Evolutionary conservation across 306 rosid genomes (phyloP).

Genomic region (Crotalaria pallida): DNA sequence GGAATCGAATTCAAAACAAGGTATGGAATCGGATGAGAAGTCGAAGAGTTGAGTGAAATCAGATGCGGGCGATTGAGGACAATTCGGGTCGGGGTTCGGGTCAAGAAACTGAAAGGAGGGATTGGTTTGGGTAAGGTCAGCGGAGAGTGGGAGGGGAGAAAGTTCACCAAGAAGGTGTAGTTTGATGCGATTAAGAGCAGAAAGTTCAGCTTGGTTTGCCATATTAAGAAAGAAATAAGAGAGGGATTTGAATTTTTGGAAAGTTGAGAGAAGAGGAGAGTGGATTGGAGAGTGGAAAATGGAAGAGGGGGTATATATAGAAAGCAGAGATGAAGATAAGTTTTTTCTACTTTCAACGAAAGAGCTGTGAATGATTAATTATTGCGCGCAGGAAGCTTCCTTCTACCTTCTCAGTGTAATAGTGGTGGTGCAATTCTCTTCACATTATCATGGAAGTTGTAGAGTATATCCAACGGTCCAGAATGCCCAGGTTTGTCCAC

Average conservation of each 20-base stretch:
- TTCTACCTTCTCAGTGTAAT: not conserved
- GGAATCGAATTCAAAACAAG: slow-evolving; percentile 22
- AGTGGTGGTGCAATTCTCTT: too few species aligned
- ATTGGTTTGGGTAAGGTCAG: not conserved
- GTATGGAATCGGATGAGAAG: not conserved
- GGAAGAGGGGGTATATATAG: not conserved
- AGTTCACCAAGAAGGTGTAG: slow-evolving; percentile 53
- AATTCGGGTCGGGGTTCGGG: slow-evolving; percentile 4
- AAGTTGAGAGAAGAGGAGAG: slow-evolving; percentile 13
- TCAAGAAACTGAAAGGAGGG: not conserved
- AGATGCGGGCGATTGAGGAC: slow-evolving; percentile 27
- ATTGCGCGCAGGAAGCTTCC: slow-evolving; percentile 27
- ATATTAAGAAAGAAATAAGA: slow-evolving; percentile 5
- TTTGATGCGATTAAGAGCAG: slow-evolving; percentile 47
- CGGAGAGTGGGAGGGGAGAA: slow-evolving; percentile 43
- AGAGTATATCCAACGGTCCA: not conserved
- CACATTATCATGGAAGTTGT: not conserved
- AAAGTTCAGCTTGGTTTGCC: slow-evolving; percentile 33
- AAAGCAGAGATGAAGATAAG: not conserved
- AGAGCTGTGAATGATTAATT: not conserved
- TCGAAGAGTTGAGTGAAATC: slow-evolving; percentile 8
- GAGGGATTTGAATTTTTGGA: not conserved
- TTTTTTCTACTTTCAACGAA: not conserved
- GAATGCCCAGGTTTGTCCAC: not conserved
- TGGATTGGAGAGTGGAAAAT: slow-evolving; percentile 14